phyloP scores from a whole-genome alignment of 2,329 filamentous ascomycete species.

The Talaromyces sp. region DNA sequence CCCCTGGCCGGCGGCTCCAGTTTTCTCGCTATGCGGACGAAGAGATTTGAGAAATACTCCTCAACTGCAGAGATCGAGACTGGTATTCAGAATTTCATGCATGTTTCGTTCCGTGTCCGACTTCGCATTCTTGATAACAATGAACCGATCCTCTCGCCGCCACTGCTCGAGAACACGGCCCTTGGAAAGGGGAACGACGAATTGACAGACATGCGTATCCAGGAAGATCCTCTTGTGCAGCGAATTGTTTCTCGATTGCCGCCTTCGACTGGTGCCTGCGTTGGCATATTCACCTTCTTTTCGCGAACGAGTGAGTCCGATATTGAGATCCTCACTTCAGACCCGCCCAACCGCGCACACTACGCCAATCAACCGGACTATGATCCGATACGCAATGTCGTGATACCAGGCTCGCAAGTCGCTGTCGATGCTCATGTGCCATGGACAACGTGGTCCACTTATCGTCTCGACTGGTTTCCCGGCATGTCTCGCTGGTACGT shows the following conservation, averaged over 20 bases:
- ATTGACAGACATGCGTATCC: neutral
- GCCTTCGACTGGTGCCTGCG: slow-evolving; percentile 47
- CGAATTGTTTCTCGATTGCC: slow-evolving; percentile 15
- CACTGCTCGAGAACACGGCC: neutral
- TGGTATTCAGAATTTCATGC: slow-evolving; percentile 42
- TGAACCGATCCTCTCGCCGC: slow-evolving; percentile 16
- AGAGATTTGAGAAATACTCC: slow-evolving; percentile 41
- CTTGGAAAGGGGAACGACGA: slow-evolving; percentile 2
- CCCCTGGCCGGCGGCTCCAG: slow-evolving; percentile 29
- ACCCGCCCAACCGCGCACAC: slow-evolving; percentile 42
- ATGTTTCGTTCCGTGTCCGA: slow-evolving; percentile 48
- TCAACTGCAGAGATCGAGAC: slow-evolving; percentile 50
- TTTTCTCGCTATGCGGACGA: slow-evolving; percentile 48
- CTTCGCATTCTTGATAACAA: slow-evolving; percentile 40
- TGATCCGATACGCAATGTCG: slow-evolving; percentile 30
- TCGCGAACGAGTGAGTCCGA: slow-evolving; percentile 49
- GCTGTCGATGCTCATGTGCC: slow-evolving; percentile 29
- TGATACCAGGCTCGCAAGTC: slow-evolving; percentile 34
- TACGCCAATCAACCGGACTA: slow-evolving; percentile 45
- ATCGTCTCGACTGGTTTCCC: slow-evolving; percentile 42
- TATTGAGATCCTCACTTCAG: slow-evolving; percentile 52
- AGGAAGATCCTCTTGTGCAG: slow-evolving; percentile 11
- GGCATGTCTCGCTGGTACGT: slow-evolving; percentile 38
- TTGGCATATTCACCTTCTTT: slow-evolving; percentile 51
- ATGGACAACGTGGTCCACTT: slow-evolving; percentile 41